Conservation (phyloP, 352 stramenopile species). For the Pythium apleroticum region DNA sequence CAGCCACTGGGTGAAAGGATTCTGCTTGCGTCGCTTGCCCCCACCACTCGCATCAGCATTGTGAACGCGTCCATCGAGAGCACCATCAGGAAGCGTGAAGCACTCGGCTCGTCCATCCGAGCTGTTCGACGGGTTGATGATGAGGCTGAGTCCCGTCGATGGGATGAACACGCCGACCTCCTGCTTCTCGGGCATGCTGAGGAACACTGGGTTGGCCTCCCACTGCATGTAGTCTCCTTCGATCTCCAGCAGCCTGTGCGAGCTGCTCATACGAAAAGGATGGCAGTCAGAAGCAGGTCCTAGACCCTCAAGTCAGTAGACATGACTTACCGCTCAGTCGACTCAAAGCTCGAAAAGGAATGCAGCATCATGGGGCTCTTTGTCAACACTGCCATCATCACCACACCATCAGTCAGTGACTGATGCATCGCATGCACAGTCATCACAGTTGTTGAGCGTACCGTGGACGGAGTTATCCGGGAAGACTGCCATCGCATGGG, state of each 20-base stretch:
- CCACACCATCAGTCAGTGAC: not conserved
- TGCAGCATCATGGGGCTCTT: conserved; percentile 55
- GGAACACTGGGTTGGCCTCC: conserved; percentile 49
- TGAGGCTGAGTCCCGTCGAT: conserved; percentile 50
- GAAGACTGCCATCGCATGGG: conserved; percentile 52
- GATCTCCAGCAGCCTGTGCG: conserved; percentile 56
- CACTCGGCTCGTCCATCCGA: conserved; percentile 46
- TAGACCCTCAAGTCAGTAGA: not conserved
- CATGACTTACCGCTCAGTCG: conserved; percentile 32
- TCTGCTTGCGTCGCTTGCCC: conserved; percentile 31
- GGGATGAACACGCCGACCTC: conserved; percentile 63
- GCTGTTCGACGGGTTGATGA: conserved; percentile 42
- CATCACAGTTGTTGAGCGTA: conserved; percentile 19
- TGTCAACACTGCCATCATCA: conserved; percentile 40
- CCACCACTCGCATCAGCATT: conserved; percentile 3
- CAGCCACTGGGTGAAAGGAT: conserved; percentile 58
- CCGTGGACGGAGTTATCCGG: conserved; percentile 65
- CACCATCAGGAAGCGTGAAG: conserved; percentile 54
- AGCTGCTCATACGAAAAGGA: conserved; percentile 29
- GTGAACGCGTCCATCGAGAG: conserved; percentile 49
- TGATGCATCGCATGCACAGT: not conserved
- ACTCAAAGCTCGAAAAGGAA: conserved; percentile 57
- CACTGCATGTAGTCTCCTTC: conserved; percentile 71
- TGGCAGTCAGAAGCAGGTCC: not conserved
- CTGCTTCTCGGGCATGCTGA: conserved; percentile 39